Evolutionary conservation across 352 stramenopile species (phyloP).

Genomic region (Globisporangium rhizosaccharum): DNA sequence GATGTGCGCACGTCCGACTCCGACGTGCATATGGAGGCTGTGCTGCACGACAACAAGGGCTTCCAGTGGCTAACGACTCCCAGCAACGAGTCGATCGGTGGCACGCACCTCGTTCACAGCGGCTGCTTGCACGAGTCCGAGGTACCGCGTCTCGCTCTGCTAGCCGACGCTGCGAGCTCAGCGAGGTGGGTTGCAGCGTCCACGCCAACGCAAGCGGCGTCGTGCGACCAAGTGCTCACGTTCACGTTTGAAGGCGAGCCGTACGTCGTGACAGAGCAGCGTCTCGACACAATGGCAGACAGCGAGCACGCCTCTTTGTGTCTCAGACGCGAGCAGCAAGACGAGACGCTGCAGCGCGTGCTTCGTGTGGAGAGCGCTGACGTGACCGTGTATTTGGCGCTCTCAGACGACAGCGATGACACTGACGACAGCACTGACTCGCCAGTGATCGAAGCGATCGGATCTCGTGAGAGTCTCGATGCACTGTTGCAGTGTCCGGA

Average conservation of each 20-base stretch:
- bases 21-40: no score
- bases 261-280: constrained; percentile 2
- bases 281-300: background rate
- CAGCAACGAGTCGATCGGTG: background rate
- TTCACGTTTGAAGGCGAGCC: constrained; percentile 6
- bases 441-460: no score
- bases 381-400: constrained; percentile 1
- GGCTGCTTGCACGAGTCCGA: constrained; percentile 1
- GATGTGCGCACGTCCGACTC: no score
- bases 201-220: background rate
- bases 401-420: background rate
- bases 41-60: no score
- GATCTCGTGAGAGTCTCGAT: no score
- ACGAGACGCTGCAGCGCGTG: background rate
- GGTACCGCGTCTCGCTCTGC: background rate
- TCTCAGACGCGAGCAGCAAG: background rate
- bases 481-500: no score
- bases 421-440: background rate
- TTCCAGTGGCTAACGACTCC: constrained; percentile 1
- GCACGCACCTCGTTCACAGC: background rate
- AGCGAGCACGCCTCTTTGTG: no score
- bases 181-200: background rate
- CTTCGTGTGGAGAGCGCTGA: constrained; percentile 10
- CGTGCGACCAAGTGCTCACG: background rate
- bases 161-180: background rate